Evolutionary conservation across 2,329 filamentous ascomycete genomes (phyloP), one percentile per base, ranked within the genome.

Genomic region (Bretziella fagacearum): DNA sequence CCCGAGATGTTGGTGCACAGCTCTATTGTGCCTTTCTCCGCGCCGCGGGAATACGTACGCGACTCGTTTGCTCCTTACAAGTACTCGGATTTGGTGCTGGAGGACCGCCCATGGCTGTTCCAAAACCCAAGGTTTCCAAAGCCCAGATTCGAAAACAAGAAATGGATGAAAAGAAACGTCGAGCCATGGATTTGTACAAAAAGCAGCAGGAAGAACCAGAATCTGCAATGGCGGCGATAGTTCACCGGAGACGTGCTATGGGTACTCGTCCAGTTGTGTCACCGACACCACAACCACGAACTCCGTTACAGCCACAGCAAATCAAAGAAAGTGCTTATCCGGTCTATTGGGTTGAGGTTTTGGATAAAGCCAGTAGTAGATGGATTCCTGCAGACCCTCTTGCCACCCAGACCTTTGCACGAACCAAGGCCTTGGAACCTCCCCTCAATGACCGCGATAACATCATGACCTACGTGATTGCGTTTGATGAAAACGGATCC

Each of bases 301-400:
- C n/a, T n/a, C 40, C 11, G 6, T 11, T 6, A 11, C n/a, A 10
- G 15, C 15, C 8, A 26, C n/a, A 22, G 27, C 20, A 13, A 13
- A 39, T 39, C 8, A 27, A 22, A 43, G 18, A 70, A 70, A 20
- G 85, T 0, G 62, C 74, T 0, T 84, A 80, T 56, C 91, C 91
- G 0, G 71, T 96, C 2, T 96, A 86, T 58, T 98, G 91, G 91
- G 80, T 95, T 1, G 91, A 98, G 63, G 79, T 84, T 3, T 83
- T 94, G 53, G 87, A 95, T 53, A 68, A 77, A 46, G 81, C 82
- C 0, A 76, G 85, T 53, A 84, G 95, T 58, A 93, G 85, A 65
- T 98, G 91, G 91, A 74, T 94, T 47, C 73, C 85, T 0, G 75
- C 91, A 30, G 91, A 98, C 58, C 77, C 87, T 0, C 62, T 95